Conservation (phyloP, 192 early-diverging fungal genomes). For the Haplosporangium gracile region DNA sequence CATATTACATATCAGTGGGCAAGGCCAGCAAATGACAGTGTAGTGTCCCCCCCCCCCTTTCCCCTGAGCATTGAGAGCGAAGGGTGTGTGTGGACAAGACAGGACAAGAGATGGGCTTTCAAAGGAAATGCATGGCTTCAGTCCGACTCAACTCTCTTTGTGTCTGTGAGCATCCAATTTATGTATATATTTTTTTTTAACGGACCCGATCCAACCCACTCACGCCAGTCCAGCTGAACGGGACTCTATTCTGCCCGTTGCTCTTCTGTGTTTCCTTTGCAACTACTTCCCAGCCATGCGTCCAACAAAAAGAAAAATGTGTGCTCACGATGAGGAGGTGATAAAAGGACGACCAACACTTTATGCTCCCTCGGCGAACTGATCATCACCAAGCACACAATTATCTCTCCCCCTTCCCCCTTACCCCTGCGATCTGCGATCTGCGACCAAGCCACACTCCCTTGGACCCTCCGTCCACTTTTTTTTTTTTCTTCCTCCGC, state of each 20-base stretch:
- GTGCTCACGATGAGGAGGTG: too few species aligned
- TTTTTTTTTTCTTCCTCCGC: background rate
- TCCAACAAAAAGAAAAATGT: too few species aligned
- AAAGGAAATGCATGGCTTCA: background rate
- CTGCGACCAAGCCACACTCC: background rate
- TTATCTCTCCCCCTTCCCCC: too few species aligned
- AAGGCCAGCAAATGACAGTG: too few species aligned
- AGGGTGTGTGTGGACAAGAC: background rate
- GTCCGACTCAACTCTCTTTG: background rate
- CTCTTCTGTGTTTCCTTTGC: background rate
- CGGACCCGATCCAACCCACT: background rate
- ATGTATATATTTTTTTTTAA: background rate
- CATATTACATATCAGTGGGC: background rate
- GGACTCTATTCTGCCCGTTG: background rate
- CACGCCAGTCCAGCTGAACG: too few species aligned
- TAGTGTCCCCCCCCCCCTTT: too few species aligned
- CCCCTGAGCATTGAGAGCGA: background rate
- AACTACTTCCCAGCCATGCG: too few species aligned
- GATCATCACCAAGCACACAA: too few species aligned
- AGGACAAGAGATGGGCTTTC: background rate
- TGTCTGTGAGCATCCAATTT: conserved; percentile 1
- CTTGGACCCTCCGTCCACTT: background rate
- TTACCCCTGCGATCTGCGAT: too few species aligned
- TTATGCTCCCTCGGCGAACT: too few species aligned
- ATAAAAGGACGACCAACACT: too few species aligned